These are phyloP conservation scores for Mycena metata DNA, from an alignment of 768 basidiomycete species.

Conservation along the genomic window DNA sequence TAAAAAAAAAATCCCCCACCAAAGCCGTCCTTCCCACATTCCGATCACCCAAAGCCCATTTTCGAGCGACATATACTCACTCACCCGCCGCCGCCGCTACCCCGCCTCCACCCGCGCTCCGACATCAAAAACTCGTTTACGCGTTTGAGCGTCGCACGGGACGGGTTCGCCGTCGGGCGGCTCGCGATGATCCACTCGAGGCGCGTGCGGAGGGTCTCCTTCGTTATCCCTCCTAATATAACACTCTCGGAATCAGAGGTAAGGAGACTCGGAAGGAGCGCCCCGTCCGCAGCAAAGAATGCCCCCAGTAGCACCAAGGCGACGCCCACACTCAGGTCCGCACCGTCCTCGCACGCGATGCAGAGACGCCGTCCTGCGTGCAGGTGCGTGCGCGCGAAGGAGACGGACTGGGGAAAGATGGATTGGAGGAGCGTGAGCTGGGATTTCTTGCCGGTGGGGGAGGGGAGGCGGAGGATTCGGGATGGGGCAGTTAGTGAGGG, in stretches of 20 bases:
- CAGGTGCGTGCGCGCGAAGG: constrained; percentile 61
- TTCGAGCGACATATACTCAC: no score
- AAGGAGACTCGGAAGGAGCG: constrained; percentile 25
- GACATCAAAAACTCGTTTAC: constrained; percentile 83
- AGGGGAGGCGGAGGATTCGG: constrained; percentile 40
- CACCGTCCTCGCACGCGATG: constrained; percentile 68
- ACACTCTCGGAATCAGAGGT: not conserved
- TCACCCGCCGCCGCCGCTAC: no score
- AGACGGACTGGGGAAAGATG: constrained; percentile 62
- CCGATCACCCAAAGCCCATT: no score
- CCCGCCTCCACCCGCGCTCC: constrained; percentile 23
- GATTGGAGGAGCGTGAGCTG: constrained; percentile 62
- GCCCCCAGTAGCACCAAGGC: constrained; percentile 68
- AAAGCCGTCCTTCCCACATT: no score
- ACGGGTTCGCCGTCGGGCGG: constrained; percentile 84
- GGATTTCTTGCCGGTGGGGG: constrained; percentile 65
- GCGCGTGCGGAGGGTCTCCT: constrained; percentile 75
- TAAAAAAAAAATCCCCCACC: no score
- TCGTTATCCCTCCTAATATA: constrained; percentile 68
- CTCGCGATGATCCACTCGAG: constrained; percentile 90
- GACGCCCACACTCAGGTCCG: constrained; percentile 75
- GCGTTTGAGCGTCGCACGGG: constrained; percentile 82
- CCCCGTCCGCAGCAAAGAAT: constrained; percentile 71
- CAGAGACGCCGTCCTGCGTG: constrained; percentile 54
- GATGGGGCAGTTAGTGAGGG: not conserved